Conservation (phyloP, 2,329 filamentous ascomycete genomes). For the Penicillium sp. region DNA sequence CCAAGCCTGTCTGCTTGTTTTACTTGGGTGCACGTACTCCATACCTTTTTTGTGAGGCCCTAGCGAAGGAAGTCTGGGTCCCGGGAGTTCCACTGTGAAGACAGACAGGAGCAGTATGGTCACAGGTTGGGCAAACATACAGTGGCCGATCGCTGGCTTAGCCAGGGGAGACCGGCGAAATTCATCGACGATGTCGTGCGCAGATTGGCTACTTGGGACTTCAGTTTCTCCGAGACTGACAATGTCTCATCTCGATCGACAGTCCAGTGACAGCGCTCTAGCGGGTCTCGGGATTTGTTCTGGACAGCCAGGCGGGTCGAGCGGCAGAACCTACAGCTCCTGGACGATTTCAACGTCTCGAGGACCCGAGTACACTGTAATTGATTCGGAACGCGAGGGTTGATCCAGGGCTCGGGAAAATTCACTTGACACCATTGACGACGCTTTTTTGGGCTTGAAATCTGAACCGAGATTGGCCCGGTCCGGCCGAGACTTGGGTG, state of each 20-base stretch:
- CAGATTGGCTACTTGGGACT: background rate
- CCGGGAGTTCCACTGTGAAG: background rate
- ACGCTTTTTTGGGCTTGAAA: too few relatives aligned
- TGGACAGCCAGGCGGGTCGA: background rate
- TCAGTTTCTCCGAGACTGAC: conserved; percentile 12
- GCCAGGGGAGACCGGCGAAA: too few relatives aligned
- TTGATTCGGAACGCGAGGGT: background rate
- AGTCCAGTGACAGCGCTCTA: background rate
- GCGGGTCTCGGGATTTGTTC: conserved; percentile 3
- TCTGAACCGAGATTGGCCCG: too few relatives aligned
- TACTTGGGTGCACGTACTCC: too few relatives aligned
- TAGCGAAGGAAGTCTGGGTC: background rate
- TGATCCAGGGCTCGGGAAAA: background rate
- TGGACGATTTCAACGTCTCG: background rate
- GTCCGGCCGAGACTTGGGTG: background rate
- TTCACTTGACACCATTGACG: background rate
- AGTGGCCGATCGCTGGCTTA: background rate
- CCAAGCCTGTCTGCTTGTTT: too few relatives aligned
- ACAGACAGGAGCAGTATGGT: background rate
- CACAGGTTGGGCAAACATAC: background rate
- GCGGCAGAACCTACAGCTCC: background rate
- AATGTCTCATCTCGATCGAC: conserved; percentile 3
- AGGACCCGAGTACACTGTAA: background rate
- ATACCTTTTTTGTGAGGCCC: background rate
- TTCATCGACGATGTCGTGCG: too few relatives aligned